Evolutionary conservation across 768 basidiomycete genomes (phyloP), one percentile per base, ranked within the genome.

Genomic region (Hygrophorus russula): DNA sequence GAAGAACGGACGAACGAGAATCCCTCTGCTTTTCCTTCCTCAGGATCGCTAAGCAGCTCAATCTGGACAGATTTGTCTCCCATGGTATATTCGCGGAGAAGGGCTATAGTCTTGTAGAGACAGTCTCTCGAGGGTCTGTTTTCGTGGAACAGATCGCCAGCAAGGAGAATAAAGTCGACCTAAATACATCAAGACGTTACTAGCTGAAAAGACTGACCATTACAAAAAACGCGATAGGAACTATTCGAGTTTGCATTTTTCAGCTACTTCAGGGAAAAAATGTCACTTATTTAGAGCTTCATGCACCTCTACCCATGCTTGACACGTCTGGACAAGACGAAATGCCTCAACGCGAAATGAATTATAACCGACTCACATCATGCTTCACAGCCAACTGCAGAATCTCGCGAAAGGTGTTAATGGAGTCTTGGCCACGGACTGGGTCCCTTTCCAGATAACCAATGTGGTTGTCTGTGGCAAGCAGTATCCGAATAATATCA

Each of bases 111-210:
- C 57, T 87, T 80, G 62, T 93, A 94, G 24, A 98, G 61, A 49
- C 85, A 85, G 41, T 90, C 88, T 50, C 94, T 67, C 20, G 88
- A 88, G 0, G 96, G 96, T 48, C 91, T 78, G 61, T 98, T 99
- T 56, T 99, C 96, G 59, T 99, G 96, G 57, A 99, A 99, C 3
- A 99, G 68, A 59, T 99, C 96, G 6, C 96, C 96, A 11, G 84
- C 94, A 5, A 98, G 78, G 7, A 99, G 76, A 35, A 99, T 73
- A 57, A 98, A 89, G 64, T 99, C 96, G 43, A 97, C 94, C 90
- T 94, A 43, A 36, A 39, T 30, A 40, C 18, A 5, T 36, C 41
- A 11, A 42, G 42, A 24, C 24, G 24, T 24, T 24, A 24, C 24
- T 7, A 24, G 7, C 4, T 24, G 24, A 24, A 24, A 24, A 3